Base-by-base conservation (phyloP, 1,139 yeast species). In the Yamadazyma conglobata region DNA sequence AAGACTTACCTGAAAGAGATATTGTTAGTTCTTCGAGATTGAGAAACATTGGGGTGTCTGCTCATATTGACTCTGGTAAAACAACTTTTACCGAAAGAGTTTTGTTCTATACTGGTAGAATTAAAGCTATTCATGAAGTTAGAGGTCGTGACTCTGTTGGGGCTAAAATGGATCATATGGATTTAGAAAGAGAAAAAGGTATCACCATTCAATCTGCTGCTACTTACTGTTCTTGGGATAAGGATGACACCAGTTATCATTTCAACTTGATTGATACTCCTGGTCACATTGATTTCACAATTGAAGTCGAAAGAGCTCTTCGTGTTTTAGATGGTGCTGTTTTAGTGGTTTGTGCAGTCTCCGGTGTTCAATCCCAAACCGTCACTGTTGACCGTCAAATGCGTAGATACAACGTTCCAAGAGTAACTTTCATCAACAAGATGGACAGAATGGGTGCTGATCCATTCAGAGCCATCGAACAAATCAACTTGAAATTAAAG, bases 371-470 rank as follows among this genome's bases (percentile, higher is more conserved):
- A 64, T 87, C 96, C 6, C 98, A 91, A 64, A 91, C 98, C 11
- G 96, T 91, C 39, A 91, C 98, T 29, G 98, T 91, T 31, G 98
- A 91, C 60, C 81, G 98, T 58, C 98, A 91, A 67, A 93, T 93
- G 98, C 80, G 96, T 51, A 81, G 98, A 57, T 93, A 91, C 62
- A 88, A 91, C 56, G 95, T 91, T 52, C 98, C 98, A 35, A 78
- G 98, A 56, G 73, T 93, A 35, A 91, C 98, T 9, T 93, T 91
- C 51, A 84, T 91, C 58, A 91, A 91, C 66, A 91, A 91, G 68
- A 89, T 91, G 97, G 98, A 91, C 62, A 79, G 98, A 56, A 87
- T 91, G 96, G 98, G 98, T 43, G 88, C 98, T 35, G 89, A 44
- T 31, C 98, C 98, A 14, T 91, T 94, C 80, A 77, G 75, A 46